These are phyloP conservation scores for Carex pumila DNA, from an alignment of 176 grass and related monocot genomes.

Conservation along the genomic window DNA sequence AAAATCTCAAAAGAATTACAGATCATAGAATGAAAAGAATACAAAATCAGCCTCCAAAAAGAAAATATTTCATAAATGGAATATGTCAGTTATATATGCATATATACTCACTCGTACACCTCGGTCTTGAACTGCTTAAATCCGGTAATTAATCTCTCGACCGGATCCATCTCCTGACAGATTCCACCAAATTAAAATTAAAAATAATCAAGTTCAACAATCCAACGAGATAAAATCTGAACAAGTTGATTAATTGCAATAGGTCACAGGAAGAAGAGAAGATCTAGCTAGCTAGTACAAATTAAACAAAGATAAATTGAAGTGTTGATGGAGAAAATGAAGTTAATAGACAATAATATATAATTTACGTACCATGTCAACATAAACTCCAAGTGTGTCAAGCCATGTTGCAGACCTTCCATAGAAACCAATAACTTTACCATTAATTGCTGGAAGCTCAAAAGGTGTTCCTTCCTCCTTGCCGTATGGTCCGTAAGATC, in stretches of 20 bases:
- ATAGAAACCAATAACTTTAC: conserved; percentile 44
- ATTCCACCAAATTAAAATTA: background rate
- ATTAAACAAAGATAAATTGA: background rate
- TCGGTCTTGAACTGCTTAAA: conserved; percentile 73
- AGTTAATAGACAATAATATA: background rate
- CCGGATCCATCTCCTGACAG: conserved; percentile 45
- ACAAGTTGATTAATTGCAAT: background rate
- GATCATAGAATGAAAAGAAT: background rate
- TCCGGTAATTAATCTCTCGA: conserved; percentile 51
- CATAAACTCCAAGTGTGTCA: conserved; percentile 40
- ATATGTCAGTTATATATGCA: background rate
- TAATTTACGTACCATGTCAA: background rate
- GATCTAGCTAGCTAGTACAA: no score
- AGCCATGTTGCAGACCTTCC: conserved; percentile 27
- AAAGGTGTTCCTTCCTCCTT: conserved; percentile 28
- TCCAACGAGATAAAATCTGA: background rate
- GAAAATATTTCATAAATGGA: background rate
- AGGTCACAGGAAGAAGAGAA: no score
- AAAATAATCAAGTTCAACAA: background rate
- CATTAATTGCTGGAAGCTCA: conserved; percentile 16
- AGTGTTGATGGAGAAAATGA: background rate
- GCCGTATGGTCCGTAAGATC: conserved; percentile 35
- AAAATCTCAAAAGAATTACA: background rate
- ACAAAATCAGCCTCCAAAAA: background rate
- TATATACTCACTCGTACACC: conserved; percentile 57